Base-by-base conservation (phyloP, 768 basidiomycete species). In the Naganishia randhawae region DNA sequence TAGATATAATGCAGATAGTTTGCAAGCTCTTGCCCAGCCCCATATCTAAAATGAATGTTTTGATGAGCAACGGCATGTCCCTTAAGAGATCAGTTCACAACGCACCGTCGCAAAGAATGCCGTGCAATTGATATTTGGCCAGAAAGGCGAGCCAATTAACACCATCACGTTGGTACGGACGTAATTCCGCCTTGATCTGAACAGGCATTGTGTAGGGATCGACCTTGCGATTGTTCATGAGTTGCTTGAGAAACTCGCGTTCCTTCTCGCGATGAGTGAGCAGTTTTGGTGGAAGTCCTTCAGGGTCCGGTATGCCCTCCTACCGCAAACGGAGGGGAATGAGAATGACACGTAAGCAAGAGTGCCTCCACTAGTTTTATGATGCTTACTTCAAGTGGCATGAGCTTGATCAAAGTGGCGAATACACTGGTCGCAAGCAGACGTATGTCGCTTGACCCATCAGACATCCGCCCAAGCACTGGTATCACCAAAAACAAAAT, bases 111-210 rank as follows among this genome's bases (percentile, higher is more conserved):
- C 96, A 99, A 32, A 99, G 86, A 73, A 98, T 91, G 16, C 96
- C 96, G 77, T 99, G 96, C 2, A 99, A 81, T 75, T 98, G 96
- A 78, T 96, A 99, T 78, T 96, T 97, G 22, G 92, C 91, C 41
- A 99, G 84, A 83, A 99, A 99, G 1, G 96, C 96, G 19, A 99
- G 84, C 96, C 96, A 99, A 77, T 92, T 98, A 72, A 99, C 91
- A 37, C 96, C 96, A 66, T 99, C 96, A 81, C 92, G 91, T 80
- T 99, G 96, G 78, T 99, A 99, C 77, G 93, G 92, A 68, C 96
- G 89, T 54, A 99, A 83, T 72, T 97, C 92, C 35, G 94, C 93
- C 67, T 94, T 91, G 83, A 99, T 90, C 31, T 82, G 81, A 65
- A 93, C 86, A 0, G 96, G 92, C 1, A 99, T 86, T 48, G 82